These are phyloP conservation scores for Lecanicillium sp. DNA, from an alignment of 2,329 filamentous ascomycete genomes.

Conservation along the genomic window DNA sequence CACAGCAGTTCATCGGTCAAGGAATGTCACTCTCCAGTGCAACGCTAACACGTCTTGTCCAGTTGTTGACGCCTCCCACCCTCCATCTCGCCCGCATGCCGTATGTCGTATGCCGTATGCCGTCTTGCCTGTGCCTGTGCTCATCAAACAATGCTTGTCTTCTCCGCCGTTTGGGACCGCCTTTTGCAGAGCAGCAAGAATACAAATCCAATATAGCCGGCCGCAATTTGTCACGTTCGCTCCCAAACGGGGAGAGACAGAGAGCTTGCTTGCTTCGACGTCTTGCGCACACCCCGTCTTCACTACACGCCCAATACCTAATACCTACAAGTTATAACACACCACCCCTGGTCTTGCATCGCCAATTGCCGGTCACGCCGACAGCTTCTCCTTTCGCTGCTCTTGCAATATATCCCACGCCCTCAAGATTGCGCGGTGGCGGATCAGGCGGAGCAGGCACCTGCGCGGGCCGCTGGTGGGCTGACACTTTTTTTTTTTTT, in stretches of 20 bases:
- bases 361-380: conserved; percentile 1
- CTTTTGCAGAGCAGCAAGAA: no score
- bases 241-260: no score
- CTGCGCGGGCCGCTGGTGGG: conserved; percentile 9
- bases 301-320: conserved; percentile 5
- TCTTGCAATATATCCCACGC: conserved; percentile 8
- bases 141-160: no score
- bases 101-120: no score
- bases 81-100: background rate
- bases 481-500: background rate
- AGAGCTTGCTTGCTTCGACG: no score
- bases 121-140: no score
- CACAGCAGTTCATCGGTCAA: conserved; percentile 12
- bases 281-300: no score
- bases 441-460: conserved; percentile 13
- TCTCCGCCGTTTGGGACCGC: no score
- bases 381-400: background rate
- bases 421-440: conserved; percentile 13
- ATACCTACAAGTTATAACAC: background rate
- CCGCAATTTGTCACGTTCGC: no score
- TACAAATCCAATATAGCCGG: no score
- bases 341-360: conserved; percentile 2
- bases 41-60: no score
- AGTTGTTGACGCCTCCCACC: no score
- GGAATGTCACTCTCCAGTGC: conserved; percentile 8